phyloP scores from a whole-genome alignment of 139 green algal genomes.

The Chlamydomonas schloesseri region DNA sequence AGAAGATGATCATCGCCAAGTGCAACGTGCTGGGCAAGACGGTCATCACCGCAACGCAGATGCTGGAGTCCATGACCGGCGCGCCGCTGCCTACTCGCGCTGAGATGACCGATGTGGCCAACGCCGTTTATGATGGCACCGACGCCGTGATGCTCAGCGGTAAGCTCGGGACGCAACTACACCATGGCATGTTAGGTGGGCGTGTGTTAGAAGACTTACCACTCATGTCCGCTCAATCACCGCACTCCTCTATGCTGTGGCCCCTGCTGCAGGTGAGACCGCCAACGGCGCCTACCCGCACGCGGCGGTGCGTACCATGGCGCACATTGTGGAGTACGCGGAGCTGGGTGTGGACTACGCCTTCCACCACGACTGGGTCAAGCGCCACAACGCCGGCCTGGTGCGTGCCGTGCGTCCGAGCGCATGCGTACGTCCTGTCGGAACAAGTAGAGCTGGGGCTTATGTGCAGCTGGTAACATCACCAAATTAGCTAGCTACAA shows the following conservation, averaged over 20 bases:
- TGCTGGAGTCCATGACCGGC: slow-evolving; percentile 71
- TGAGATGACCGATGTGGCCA: slow-evolving; percentile 79
- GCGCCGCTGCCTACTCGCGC: slow-evolving; percentile 71
- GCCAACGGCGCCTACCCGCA: slow-evolving; percentile 77
- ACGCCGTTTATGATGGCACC: slow-evolving; percentile 73
- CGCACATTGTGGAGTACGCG: slow-evolving; percentile 71
- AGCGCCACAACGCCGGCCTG: slow-evolving; percentile 40
- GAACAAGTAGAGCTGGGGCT: no score
- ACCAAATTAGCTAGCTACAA: no score
- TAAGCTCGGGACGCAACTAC: neutral
- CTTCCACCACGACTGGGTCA: slow-evolving; percentile 65
- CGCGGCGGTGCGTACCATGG: slow-evolving; percentile 74
- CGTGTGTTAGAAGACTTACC: no score
- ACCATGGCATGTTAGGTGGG: no score
- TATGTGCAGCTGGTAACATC: no score
- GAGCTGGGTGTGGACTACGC: slow-evolving; percentile 71
- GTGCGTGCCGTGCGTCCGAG: no score
- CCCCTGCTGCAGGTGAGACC: slow-evolving; percentile 81
- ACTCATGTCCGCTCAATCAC: no score
- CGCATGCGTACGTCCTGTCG: no score
- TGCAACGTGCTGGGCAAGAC: slow-evolving; percentile 72
- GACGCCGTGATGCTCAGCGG: slow-evolving; percentile 75
- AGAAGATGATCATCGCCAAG: slow-evolving; percentile 83
- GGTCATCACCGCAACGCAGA: slow-evolving; percentile 62
- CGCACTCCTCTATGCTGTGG: no score